A percentile compares a stretch with the other conserved stretches of the same genome.
Evolutionary conservation across 1,284 basidiomycete genomes (phyloP).

Genomic region (Schizophyllum amplum): DNA sequence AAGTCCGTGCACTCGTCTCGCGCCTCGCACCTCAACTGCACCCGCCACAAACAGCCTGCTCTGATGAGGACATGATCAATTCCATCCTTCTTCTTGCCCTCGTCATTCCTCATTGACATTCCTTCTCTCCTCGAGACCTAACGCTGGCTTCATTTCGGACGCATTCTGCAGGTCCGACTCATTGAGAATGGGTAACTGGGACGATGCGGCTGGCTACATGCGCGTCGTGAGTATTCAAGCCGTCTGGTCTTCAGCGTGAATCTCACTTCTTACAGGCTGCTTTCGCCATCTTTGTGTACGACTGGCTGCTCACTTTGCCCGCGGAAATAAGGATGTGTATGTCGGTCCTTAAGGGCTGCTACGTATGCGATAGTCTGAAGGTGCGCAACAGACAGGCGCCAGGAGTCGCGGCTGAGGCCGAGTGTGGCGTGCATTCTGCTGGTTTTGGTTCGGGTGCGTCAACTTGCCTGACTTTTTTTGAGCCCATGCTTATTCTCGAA

Average conservation of each 20-base stretch:
- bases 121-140: too few species aligned
- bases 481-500: background rate
- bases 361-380: background rate
- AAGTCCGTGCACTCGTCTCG: too few species aligned
- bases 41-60: too few species aligned
- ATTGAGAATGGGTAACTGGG: background rate
- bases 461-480: background rate
- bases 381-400: background rate
- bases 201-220: background rate
- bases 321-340: background rate
- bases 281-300: background rate
- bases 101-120: too few species aligned
- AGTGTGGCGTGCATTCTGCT: background rate
- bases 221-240: background rate
- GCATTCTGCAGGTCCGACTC: too few species aligned
- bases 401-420: background rate
- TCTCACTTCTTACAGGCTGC: background rate
- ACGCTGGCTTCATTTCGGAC: too few species aligned
- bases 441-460: background rate
- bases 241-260: background rate
- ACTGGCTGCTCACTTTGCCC: background rate
- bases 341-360: too few species aligned
- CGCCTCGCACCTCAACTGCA: too few species aligned
- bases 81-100: too few species aligned
- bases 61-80: too few species aligned